phyloP scores from a whole-genome alignment of 2,329 filamentous ascomycete genomes.

The Verticillium dahliae region DNA sequence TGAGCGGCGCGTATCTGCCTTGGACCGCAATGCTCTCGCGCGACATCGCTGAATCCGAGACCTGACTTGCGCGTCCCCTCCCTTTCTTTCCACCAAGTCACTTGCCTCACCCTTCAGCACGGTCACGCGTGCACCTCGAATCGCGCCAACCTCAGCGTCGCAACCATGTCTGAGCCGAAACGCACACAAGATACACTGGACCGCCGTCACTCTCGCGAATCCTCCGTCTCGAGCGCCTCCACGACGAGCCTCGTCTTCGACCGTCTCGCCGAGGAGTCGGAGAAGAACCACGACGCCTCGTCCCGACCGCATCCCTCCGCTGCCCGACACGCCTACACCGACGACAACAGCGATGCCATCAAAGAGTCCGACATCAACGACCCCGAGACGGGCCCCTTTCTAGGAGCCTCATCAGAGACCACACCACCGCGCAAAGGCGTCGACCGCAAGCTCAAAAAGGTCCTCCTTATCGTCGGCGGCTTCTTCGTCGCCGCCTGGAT shows the following conservation, averaged over 20 bases:
- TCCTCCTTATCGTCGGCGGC: slow-evolving; percentile 53
- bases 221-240: slow-evolving; percentile 68
- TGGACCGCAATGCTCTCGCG: background rate
- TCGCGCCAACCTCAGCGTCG: background rate
- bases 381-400: slow-evolving; percentile 48
- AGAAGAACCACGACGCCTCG: slow-evolving; percentile 20
- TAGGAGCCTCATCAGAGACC: slow-evolving; percentile 27
- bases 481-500: slow-evolving; percentile 64
- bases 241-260: slow-evolving; percentile 81
- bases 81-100: background rate
- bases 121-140: background rate
- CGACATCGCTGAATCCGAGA: background rate
- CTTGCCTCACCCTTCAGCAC: background rate
- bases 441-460: slow-evolving; percentile 58
- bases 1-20: background rate
- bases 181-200: slow-evolving; percentile 2
- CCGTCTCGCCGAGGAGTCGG: slow-evolving; percentile 54
- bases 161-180: background rate
- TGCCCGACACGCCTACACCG: slow-evolving; percentile 21
- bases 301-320: slow-evolving; percentile 10
- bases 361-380: slow-evolving; percentile 34
- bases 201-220: slow-evolving; percentile 38
- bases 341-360: slow-evolving; percentile 36
- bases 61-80: background rate
- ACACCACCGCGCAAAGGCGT: slow-evolving; percentile 43